phyloP scores from a whole-genome alignment of 2,329 filamentous ascomycete genomes.

The Cladophialophora exuberans region DNA sequence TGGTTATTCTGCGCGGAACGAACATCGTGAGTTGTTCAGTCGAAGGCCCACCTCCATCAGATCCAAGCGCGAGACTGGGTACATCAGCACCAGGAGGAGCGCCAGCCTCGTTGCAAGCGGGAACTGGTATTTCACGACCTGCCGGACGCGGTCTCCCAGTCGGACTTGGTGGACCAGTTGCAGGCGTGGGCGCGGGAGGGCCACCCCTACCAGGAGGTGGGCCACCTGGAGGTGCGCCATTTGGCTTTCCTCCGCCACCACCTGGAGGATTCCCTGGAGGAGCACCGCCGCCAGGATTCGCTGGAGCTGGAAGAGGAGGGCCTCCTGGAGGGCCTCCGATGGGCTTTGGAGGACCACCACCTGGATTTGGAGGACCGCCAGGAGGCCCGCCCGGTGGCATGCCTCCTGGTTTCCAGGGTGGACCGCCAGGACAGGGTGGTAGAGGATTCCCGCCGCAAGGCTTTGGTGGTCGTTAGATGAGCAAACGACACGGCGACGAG shows the following conservation, averaged over 20 bases:
- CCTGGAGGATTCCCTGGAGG: slow-evolving; percentile 47
- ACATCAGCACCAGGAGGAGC: slow-evolving; percentile 70
- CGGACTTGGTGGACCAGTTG: slow-evolving; percentile 84
- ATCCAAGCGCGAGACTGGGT: slow-evolving; percentile 87
- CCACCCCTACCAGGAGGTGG: slow-evolving; percentile 65
- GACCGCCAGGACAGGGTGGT: slow-evolving; percentile 62
- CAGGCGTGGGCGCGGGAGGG: slow-evolving; percentile 72
- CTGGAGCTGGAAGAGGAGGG: slow-evolving; percentile 17
- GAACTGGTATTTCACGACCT: slow-evolving; percentile 87
- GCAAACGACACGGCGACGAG: background rate
- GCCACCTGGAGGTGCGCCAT: slow-evolving; percentile 58
- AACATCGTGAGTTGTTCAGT: slow-evolving; percentile 94
- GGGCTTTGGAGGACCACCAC: slow-evolving; percentile 43
- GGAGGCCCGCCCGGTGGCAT: slow-evolving; percentile 26
- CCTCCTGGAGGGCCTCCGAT: slow-evolving; percentile 10
- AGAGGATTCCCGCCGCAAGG: slow-evolving; percentile 57
- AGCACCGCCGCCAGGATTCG: slow-evolving; percentile 24
- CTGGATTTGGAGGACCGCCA: slow-evolving; percentile 50
- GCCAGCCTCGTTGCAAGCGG: slow-evolving; percentile 68
- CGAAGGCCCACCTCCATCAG: slow-evolving; percentile 91
- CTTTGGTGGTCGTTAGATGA: slow-evolving; percentile 43
- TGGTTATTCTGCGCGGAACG: slow-evolving; percentile 91
- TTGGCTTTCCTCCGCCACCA: slow-evolving; percentile 53
- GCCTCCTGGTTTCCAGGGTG: slow-evolving; percentile 71
- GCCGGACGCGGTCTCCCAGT: slow-evolving; percentile 83